Evolutionary conservation across 495 filamentous ascomycete species (phyloP).

Genomic region (Xylaria longipes): DNA sequence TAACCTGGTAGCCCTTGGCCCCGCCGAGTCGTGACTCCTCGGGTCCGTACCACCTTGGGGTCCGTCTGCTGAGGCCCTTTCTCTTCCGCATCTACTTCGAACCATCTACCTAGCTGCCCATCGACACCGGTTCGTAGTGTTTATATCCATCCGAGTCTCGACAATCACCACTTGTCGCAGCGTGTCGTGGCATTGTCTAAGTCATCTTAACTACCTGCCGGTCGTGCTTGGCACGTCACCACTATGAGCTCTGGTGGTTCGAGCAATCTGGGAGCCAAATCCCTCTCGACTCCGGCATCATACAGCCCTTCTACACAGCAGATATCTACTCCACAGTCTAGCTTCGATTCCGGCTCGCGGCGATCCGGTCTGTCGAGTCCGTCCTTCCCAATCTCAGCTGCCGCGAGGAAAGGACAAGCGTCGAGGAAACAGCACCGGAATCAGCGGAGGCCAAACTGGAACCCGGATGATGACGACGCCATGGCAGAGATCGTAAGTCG

Average conservation of each 20-base stretch:
- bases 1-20: conserved; percentile 17
- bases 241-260: conserved; percentile 55
- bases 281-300: conserved; percentile 44
- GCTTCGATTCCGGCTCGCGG: conserved; percentile 62
- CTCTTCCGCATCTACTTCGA: conserved; percentile 3
- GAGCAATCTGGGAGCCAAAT: conserved; percentile 48
- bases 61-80: not conserved
- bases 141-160: not conserved
- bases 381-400: conserved; percentile 51
- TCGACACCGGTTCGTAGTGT: not conserved
- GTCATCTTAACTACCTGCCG: not conserved
- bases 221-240: conserved; percentile 27
- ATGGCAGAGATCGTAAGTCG: conserved; percentile 75
- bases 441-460: conserved; percentile 53
- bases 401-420: conserved; percentile 75
- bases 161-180: not conserved
- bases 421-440: conserved; percentile 75
- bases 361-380: conserved; percentile 67
- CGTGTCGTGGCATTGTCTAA: not conserved
- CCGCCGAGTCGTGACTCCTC: conserved; percentile 34
- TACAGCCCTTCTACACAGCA: conserved; percentile 37
- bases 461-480: conserved; percentile 70
- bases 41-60: conserved; percentile 2
- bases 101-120: not conserved
- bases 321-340: conserved; percentile 39